phyloP scores from a whole-genome alignment of 2,329 filamentous ascomycete genomes.

The Cryphonectria nitschkei region DNA sequence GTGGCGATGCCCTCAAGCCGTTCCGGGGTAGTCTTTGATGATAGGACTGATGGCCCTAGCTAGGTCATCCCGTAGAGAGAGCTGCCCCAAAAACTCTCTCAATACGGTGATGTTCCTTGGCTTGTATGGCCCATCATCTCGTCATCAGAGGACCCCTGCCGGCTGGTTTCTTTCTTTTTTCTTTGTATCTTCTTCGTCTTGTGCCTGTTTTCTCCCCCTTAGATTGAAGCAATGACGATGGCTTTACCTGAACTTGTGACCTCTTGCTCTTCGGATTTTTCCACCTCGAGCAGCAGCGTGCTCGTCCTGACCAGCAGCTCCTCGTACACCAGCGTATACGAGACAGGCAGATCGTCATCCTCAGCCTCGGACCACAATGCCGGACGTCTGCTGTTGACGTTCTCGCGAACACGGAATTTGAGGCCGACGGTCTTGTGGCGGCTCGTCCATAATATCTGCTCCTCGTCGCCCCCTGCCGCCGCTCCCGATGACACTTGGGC shows the following conservation, averaged over 20 bases:
- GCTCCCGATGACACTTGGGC: constrained; percentile 50
- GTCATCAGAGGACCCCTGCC: not conserved
- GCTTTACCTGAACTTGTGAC: constrained; percentile 65
- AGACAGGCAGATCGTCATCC: constrained; percentile 68
- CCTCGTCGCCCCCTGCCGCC: constrained; percentile 31
- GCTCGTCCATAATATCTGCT: constrained; percentile 70
- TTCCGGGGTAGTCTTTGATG: not conserved
- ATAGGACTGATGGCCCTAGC: constrained; percentile 8
- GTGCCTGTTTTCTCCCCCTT: constrained; percentile 12
- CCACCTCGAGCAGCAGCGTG: constrained; percentile 65
- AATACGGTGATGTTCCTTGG: constrained; percentile 11
- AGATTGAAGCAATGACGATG: constrained; percentile 62
- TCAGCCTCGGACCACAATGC: constrained; percentile 24
- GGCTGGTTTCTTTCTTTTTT: constrained; percentile 20
- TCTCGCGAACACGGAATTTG: constrained; percentile 65
- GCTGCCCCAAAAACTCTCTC: constrained; percentile 27
- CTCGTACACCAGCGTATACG: constrained; percentile 72
- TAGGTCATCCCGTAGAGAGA: constrained; percentile 16
- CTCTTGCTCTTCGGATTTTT: constrained; percentile 66
- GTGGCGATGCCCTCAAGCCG: not conserved
- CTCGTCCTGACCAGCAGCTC: constrained; percentile 70
- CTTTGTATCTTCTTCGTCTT: constrained; percentile 19
- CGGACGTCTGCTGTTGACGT: constrained; percentile 50
- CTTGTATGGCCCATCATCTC: not conserved
- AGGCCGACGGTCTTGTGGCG: constrained; percentile 66